Evolutionary conservation across 169 alveolate genomes (phyloP), one percentile per base, ranked within the genome.

Genomic region (Miamiensis avidus): DNA sequence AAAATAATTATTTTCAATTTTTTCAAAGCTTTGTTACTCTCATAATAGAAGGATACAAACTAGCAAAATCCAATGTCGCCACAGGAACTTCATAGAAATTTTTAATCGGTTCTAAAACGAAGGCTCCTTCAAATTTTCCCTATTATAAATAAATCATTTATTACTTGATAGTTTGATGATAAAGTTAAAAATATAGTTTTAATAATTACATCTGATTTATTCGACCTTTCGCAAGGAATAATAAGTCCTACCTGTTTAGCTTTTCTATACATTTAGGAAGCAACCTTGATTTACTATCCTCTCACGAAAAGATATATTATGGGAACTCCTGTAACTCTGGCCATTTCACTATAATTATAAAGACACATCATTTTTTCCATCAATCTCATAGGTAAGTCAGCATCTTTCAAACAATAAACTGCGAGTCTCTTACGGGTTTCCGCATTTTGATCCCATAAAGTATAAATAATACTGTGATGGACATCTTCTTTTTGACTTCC

Each of bases 21-120:
- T 99, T 99, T 92, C 99, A 99, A 77, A 99, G 93, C 90, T 99
- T 99, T 92, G 98, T 99, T 27, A 99, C 99, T 89, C 98, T 99
- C 99, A 99, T 99, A 89, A 99, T 99, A 28, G 99, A 97, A 29
- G 99, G 99, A 93, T 99, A 99, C 82, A 99, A 96, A 65, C 99
- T 98, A 31, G 99, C 99, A 91, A 99, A 99, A 92, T 99, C 99
- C 73, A 99, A 95, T 29, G 99, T 99, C 0, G 99, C 99, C 64
- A 99, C 98, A 28, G 99, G 99, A 86, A 93, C 93, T n/a, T 96
- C 95, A 89, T 99, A 99, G 91, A 97, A 99, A 0, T 99, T 99
- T 84, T 93, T 95, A 34, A 79, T 91, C 25, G 99, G 99, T 81
- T 96, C 99, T 49, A 98, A 87, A 0, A 98, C 99, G 27, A 98